These are phyloP conservation scores for Lippia alba DNA, from an alignment of 305 asterid species.

Conservation along the genomic window DNA sequence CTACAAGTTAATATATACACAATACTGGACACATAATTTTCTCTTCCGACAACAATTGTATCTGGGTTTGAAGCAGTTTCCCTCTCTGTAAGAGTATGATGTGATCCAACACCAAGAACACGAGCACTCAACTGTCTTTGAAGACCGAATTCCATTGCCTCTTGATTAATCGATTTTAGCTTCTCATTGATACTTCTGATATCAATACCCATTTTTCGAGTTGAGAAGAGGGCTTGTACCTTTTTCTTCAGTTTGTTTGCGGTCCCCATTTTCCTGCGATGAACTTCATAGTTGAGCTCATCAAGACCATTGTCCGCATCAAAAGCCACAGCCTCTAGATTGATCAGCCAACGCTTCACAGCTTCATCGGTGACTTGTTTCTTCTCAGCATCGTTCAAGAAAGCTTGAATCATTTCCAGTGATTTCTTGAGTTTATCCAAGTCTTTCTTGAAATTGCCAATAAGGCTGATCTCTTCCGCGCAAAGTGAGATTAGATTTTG, in stretches of 20 bases:
- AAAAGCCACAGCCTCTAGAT: slow-evolving; percentile 19
- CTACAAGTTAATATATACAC: too few species aligned
- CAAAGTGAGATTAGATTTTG: background rate
- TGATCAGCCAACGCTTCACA: slow-evolving; percentile 25
- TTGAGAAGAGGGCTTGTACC: background rate
- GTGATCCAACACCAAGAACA: background rate
- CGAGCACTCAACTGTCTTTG: background rate
- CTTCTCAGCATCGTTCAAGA: background rate
- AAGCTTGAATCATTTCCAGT: too few species aligned
- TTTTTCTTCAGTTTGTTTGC: slow-evolving; percentile 1
- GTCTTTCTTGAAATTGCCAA: too few species aligned
- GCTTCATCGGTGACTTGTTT: background rate
- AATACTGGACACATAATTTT: too few species aligned
- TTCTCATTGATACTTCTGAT: slow-evolving; percentile 26
- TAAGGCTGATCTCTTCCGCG: too few species aligned
- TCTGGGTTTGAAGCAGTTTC: too few species aligned
- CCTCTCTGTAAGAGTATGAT: background rate
- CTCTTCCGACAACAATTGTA: too few species aligned
- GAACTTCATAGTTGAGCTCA: slow-evolving; percentile 6
- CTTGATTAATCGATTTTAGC: slow-evolving; percentile 11
- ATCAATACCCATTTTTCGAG: slow-evolving; percentile 20
- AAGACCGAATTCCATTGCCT: slow-evolving; percentile 26
- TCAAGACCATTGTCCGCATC: slow-evolving; percentile 21
- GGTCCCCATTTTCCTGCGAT: background rate
- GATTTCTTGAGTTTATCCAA: too few species aligned